Percentiles rank a stretch among this genome's conserved stretches.
Evolutionary conservation across 2,329 filamentous ascomycete genomes (phyloP).

Genomic region (Sporothrix brasiliensis): DNA sequence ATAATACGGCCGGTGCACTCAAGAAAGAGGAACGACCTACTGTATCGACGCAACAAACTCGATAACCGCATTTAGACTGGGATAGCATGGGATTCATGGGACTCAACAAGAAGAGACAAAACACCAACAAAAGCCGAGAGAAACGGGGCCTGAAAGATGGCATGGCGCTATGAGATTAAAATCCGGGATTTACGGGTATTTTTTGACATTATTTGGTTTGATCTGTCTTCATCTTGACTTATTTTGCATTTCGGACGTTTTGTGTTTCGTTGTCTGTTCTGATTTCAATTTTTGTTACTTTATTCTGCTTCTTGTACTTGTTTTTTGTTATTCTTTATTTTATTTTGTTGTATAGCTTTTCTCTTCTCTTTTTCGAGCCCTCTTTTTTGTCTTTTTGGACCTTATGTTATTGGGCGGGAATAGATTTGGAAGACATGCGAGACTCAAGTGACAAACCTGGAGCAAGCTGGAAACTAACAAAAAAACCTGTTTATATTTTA

Average conservation of each 20-base stretch:
- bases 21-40: neutral
- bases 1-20: neutral
- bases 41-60: slow-evolving; percentile 11
- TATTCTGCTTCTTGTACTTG: neutral
- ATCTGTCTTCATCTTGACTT: neutral
- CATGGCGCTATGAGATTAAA: slow-evolving; percentile 3
- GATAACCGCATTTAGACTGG: slow-evolving; percentile 21
- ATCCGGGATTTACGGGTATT: neutral
- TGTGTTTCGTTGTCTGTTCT: neutral
- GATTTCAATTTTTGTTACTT: neutral
- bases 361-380: neutral
- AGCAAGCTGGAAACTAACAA: slow-evolving; percentile 17
- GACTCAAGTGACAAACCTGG: neutral
- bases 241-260: neutral
- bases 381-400: neutral
- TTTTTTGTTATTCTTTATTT: neutral
- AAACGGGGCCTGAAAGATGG: neutral
- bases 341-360: neutral
- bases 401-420: neutral
- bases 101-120: neutral
- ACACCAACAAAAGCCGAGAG: neutral
- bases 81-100: neutral
- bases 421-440: neutral
- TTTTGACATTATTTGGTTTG: neutral
- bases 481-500: slow-evolving; percentile 7